These are phyloP conservation scores for Euclidium syriacum DNA, from an alignment of 345 rosid genomes.

Conservation along the genomic window DNA sequence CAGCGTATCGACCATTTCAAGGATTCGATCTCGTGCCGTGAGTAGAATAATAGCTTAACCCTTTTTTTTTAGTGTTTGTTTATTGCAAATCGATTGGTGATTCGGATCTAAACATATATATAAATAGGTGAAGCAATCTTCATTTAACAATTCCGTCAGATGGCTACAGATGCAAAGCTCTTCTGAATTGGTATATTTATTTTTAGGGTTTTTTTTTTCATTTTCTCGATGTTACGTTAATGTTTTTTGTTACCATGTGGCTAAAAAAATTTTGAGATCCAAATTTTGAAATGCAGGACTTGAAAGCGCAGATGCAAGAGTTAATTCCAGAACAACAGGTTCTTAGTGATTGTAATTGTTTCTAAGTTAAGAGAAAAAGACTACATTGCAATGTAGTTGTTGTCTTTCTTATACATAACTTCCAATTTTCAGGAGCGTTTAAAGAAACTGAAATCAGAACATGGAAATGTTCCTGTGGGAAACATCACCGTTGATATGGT, in stretches of 20 bases:
- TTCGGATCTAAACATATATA: slow-evolving; percentile 4
- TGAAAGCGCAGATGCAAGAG: slow-evolving; percentile 74
- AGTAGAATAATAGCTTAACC: slow-evolving; percentile 16
- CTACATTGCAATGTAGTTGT: not conserved
- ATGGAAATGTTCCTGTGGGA: slow-evolving; percentile 79
- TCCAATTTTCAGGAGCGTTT: slow-evolving; percentile 60
- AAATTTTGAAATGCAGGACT: slow-evolving; percentile 70
- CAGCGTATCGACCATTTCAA: slow-evolving; percentile 47
- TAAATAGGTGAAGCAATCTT: slow-evolving; percentile 51
- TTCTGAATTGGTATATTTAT: slow-evolving; percentile 48
- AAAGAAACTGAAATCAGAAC: slow-evolving; percentile 70
- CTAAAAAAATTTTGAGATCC: too few species aligned
- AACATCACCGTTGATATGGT: slow-evolving; percentile 91
- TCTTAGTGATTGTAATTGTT: not conserved
- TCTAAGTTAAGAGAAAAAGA: not conserved
- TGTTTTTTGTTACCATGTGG: too few species aligned
- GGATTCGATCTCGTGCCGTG: slow-evolving; percentile 56
- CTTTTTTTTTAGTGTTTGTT: not conserved
- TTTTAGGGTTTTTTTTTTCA: not conserved
- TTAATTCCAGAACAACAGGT: slow-evolving; percentile 94
- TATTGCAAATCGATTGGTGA: not conserved
- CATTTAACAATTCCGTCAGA: slow-evolving; percentile 54
- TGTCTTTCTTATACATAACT: not conserved
- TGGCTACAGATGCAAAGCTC: slow-evolving; percentile 78
- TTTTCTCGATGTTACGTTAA: not conserved